A percentile compares a stretch with the other conserved stretches of the same genome.
Evolutionary conservation across 2,329 filamentous ascomycete species (phyloP).

Genomic region (Curvularia spicifera): DNA sequence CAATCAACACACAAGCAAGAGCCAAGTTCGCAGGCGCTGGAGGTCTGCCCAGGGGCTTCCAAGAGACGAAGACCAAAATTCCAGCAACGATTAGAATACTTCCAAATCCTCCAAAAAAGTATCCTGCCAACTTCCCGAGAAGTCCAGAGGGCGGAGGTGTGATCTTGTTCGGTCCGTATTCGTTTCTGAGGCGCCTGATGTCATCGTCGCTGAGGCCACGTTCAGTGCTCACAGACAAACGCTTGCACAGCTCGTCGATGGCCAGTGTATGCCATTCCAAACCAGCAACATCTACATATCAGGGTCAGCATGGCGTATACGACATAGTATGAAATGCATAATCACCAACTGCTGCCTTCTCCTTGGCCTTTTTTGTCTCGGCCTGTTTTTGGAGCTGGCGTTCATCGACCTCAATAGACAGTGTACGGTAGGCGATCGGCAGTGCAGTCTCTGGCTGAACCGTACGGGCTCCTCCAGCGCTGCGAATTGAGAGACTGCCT

Average conservation of each 20-base stretch:
- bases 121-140: slow-evolving; percentile 65
- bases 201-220: slow-evolving; percentile 68
- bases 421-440: slow-evolving; percentile 54
- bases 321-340: not conserved
- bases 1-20: slow-evolving; percentile 73
- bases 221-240: slow-evolving; percentile 62
- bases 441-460: slow-evolving; percentile 54
- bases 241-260: slow-evolving; percentile 63
- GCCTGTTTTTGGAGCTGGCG: slow-evolving; percentile 38
- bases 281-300: slow-evolving; percentile 50
- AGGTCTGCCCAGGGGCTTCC: slow-evolving; percentile 76
- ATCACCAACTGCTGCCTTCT: slow-evolving; percentile 45
- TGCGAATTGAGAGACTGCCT: slow-evolving; percentile 46
- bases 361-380: slow-evolving; percentile 41
- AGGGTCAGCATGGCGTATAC: slow-evolving; percentile 20
- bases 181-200: slow-evolving; percentile 59
- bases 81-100: slow-evolving; percentile 71
- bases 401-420: slow-evolving; percentile 54
- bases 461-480: slow-evolving; percentile 39
- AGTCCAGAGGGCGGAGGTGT: slow-evolving; percentile 69
- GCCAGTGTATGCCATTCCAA: slow-evolving; percentile 72
- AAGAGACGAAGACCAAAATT: slow-evolving; percentile 77
- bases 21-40: slow-evolving; percentile 73
- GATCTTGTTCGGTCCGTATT: slow-evolving; percentile 72
- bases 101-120: slow-evolving; percentile 81